Conservation (phyloP, 176 grass and related monocot species). For the Aegilops tauschii region DNA sequence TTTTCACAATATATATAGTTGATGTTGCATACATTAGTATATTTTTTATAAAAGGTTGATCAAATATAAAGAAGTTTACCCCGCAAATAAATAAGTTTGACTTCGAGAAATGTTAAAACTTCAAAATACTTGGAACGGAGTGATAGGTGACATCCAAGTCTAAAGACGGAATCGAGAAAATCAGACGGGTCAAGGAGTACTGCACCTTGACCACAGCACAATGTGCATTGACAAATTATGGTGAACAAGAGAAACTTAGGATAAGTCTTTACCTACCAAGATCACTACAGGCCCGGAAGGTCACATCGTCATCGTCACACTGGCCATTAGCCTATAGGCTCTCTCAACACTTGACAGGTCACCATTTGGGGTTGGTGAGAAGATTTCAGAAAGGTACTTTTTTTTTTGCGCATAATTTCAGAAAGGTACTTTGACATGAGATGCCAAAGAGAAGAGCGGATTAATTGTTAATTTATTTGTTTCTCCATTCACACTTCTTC, state of each 20-base stretch:
- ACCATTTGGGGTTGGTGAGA: slow-evolving; percentile 40
- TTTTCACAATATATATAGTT: not conserved
- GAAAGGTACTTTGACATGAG: slow-evolving; percentile 31
- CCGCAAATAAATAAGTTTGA: not conserved
- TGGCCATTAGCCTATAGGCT: not conserved
- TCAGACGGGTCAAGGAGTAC: not conserved
- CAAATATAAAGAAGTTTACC: no score
- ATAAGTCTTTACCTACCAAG: slow-evolving; percentile 48
- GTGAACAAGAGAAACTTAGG: not conserved
- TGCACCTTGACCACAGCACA: not conserved
- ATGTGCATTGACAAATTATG: slow-evolving; percentile 4
- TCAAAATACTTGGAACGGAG: not conserved
- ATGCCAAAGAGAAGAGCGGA: slow-evolving; percentile 8
- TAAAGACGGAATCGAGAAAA: not conserved
- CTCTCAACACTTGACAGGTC: not conserved
- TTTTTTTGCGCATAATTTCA: not conserved
- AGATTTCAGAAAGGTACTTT: slow-evolving; percentile 24
- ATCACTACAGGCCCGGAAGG: slow-evolving; percentile 14
- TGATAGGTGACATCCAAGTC: not conserved
- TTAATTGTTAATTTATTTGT: not conserved
- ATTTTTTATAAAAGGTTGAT: no score
- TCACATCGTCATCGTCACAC: not conserved
- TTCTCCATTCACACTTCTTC: slow-evolving; percentile 26
- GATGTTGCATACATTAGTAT: no score
- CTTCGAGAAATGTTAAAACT: not conserved